phyloP scores from a whole-genome alignment of 176 grass and related monocot species.

The Avena insularis region DNA sequence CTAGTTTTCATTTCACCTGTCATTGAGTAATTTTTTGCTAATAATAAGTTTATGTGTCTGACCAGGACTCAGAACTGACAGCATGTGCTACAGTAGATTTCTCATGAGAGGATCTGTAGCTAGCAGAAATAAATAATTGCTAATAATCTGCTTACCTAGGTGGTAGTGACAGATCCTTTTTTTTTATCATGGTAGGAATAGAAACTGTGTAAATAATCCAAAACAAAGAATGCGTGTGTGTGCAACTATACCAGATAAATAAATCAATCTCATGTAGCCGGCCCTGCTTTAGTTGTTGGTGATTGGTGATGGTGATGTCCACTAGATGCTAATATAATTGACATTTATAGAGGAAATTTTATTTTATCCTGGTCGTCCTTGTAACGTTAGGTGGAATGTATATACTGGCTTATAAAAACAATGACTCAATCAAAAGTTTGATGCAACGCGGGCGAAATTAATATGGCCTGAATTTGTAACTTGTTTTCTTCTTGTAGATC shows the following conservation, averaged over 20 bases:
- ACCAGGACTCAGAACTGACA: not conserved
- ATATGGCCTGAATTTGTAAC: not conserved
- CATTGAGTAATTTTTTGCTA: not conserved
- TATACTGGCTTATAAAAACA: not conserved
- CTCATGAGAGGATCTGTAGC: not conserved
- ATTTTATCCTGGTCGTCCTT: not conserved
- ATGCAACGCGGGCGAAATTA: not conserved
- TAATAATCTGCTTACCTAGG: not conserved
- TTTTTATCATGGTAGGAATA: constrained; percentile 10
- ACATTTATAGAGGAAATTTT: not conserved
- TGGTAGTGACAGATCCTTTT: constrained; percentile 5
- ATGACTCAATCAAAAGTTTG: constrained; percentile 1
- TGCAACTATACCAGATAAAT: too few relatives aligned
- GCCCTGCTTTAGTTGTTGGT: constrained; percentile 32
- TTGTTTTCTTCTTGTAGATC: not conserved
- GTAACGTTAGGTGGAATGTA: constrained; percentile 5
- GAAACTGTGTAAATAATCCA: not conserved
- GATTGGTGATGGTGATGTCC: not conserved
- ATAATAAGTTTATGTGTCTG: not conserved
- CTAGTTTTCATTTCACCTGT: not conserved
- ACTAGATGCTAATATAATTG: constrained; percentile 8
- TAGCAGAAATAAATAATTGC: not conserved
- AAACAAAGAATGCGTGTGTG: not conserved
- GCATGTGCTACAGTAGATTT: not conserved
- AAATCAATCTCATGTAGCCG: too few relatives aligned